Evolutionary conservation across 176 grass and related monocot species (phyloP).

Genomic region (Oryza punctata): DNA sequence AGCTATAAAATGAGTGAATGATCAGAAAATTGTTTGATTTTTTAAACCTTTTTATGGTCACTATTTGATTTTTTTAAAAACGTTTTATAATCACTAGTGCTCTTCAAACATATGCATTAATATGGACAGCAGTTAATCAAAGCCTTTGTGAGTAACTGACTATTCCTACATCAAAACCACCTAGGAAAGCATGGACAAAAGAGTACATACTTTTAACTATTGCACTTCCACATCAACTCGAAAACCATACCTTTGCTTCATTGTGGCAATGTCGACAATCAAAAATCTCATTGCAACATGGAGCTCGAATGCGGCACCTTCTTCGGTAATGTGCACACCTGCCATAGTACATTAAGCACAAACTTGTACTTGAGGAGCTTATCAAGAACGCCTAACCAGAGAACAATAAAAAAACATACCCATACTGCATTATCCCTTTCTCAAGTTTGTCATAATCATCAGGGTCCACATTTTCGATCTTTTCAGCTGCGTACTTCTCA

Average conservation of each 20-base stretch:
- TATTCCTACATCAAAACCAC: background rate
- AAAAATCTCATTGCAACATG: constrained; percentile 87
- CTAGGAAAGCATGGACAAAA: background rate
- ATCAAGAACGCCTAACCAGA: background rate
- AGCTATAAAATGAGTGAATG: background rate
- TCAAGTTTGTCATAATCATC: constrained; percentile 44
- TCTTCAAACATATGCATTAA: background rate
- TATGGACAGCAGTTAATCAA: background rate
- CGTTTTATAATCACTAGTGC: background rate
- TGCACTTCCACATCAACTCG: background rate
- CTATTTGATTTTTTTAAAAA: background rate
- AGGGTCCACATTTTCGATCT: constrained; percentile 26
- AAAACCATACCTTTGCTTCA: constrained; percentile 69
- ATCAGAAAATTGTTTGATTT: background rate
- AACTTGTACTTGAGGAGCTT: background rate
- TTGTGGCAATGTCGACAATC: constrained; percentile 94
- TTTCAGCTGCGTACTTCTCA: constrained; percentile 34
- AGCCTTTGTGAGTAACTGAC: background rate
- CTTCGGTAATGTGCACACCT: constrained; percentile 85
- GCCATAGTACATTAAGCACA: constrained; percentile 22
- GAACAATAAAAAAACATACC: constrained; percentile 53
- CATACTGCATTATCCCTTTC: constrained; percentile 77
- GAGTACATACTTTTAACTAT: background rate
- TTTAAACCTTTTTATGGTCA: background rate
- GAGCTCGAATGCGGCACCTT: constrained; percentile 74